Evolutionary conservation across 768 basidiomycete genomes (phyloP), one percentile per base, ranked within the genome.

Genomic region (Leucosporidium creatinivorum): DNA sequence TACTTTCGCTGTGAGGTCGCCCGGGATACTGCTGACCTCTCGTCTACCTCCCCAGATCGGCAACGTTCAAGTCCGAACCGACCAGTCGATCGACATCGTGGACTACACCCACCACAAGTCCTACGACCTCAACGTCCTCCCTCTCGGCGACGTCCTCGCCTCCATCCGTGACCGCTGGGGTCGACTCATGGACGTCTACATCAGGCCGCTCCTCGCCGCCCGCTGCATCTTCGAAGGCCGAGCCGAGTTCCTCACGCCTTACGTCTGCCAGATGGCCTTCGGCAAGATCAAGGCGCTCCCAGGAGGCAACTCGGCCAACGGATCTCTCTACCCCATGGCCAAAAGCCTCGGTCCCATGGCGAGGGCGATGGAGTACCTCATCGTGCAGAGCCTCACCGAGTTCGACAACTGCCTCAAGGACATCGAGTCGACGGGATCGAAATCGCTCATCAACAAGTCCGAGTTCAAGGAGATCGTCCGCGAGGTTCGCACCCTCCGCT

Each of bases 61-160:
- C 73, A 85, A 86, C 66, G 93, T 99, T 65, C 94, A 98, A 76
- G 90, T 98, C 69, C 84, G 96, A 61, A 86, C 94, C 75, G 96
- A 97, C 75, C 83, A 86, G 65, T 92, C 91, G 74, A 78, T 93
- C 30, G 96, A 98, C 79, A 81, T 98, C 47, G 84, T 84, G 70
- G 83, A 83, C 47, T 99, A 94, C 75, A 84, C 94, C 73, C 87
- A 92, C 75, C 85, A 89, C 72, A 99, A 98, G 83, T 91, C 87
- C 33, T 68, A 69, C 69, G 72, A 87, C 68, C 85, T 89, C 65
- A 25, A 47, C 76, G 80, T 89, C 50, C 85, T 98, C 62, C 80
- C 79, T 48, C 88, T 96, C 83, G 84, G 80, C 36, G 84, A 84
- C 3, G 84, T 85, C 2, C 83, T 96, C 36, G 76, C 79, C 44